phyloP scores from a whole-genome alignment of 768 basidiomycete genomes.

The Psilocybe azurescens region DNA sequence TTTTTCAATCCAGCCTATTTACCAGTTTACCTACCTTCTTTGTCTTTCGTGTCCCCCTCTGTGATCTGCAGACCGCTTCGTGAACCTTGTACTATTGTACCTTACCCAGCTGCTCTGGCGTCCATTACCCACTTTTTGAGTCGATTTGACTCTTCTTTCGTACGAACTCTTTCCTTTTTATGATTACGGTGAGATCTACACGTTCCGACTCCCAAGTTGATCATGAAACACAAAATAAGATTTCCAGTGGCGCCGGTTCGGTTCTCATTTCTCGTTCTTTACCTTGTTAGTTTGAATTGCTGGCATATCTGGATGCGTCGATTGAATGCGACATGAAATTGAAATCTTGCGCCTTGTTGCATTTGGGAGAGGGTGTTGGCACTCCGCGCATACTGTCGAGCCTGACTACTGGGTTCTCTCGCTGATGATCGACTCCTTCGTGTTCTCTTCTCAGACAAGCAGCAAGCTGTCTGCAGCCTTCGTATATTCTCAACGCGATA shows the following conservation, averaged over 20 bases:
- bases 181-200: conserved; percentile 6
- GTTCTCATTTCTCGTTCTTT: conserved; percentile 1
- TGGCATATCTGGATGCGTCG: conserved; percentile 11
- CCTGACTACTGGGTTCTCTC: conserved; percentile 24
- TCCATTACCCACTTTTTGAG: conserved; percentile 18
- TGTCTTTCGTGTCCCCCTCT: conserved; percentile 15
- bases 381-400: conserved; percentile 27
- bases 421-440: conserved; percentile 31
- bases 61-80: conserved; percentile 24
- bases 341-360: conserved; percentile 2
- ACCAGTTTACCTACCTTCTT: conserved; percentile 22
- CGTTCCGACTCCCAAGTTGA: conserved; percentile 1
- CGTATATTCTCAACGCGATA: not conserved
- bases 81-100: conserved; percentile 35
- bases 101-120: conserved; percentile 27
- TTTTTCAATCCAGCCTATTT: conserved; percentile 23
- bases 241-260: not conserved
- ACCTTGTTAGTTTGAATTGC: not conserved
- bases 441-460: conserved; percentile 19
- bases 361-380: conserved; percentile 13
- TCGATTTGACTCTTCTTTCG: conserved; percentile 4
- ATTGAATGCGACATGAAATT: conserved; percentile 25
- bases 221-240: conserved; percentile 1
- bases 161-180: not conserved
- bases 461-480: not conserved